These are phyloP conservation scores for Exophiala xenobiotica DNA, from an alignment of 2,329 filamentous ascomycete genomes.

Conservation along the genomic window DNA sequence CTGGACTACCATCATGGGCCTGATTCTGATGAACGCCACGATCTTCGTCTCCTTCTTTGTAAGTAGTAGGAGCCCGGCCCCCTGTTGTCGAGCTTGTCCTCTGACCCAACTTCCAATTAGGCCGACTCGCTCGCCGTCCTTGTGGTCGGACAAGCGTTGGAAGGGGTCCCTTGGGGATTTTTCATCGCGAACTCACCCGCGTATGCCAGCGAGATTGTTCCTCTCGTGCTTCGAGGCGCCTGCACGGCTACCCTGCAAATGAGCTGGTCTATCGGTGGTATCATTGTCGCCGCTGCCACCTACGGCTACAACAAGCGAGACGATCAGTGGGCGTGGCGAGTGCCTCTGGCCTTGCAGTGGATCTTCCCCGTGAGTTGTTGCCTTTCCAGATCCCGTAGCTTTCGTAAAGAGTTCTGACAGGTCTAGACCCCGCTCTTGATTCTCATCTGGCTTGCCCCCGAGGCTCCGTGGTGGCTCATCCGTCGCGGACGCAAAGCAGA, in stretches of 20 bases:
- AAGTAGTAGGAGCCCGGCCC: constrained; percentile 24
- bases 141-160: constrained; percentile 57
- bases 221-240: constrained; percentile 56
- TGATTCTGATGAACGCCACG: constrained; percentile 58
- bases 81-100: constrained; percentile 4
- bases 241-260: constrained; percentile 64
- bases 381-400: background rate
- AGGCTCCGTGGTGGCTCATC: constrained; percentile 56
- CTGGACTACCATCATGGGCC: constrained; percentile 55
- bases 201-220: constrained; percentile 62
- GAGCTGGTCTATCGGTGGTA: constrained; percentile 63
- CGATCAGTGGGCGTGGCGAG: constrained; percentile 33
- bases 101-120: constrained; percentile 22
- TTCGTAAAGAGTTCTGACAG: constrained; percentile 8
- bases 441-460: constrained; percentile 52
- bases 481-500: constrained; percentile 47
- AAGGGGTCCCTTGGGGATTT: constrained; percentile 64
- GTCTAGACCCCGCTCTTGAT: constrained; percentile 50
- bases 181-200: constrained; percentile 65
- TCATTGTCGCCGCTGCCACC: constrained; percentile 59
- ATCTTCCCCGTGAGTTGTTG: constrained; percentile 49
- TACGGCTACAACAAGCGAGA: constrained; percentile 50
- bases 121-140: constrained; percentile 44
- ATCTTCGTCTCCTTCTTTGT: constrained; percentile 62
- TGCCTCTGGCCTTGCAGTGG: constrained; percentile 54